Conservation (phyloP, 441 rosid genomes). For the Sinapis alba region DNA sequence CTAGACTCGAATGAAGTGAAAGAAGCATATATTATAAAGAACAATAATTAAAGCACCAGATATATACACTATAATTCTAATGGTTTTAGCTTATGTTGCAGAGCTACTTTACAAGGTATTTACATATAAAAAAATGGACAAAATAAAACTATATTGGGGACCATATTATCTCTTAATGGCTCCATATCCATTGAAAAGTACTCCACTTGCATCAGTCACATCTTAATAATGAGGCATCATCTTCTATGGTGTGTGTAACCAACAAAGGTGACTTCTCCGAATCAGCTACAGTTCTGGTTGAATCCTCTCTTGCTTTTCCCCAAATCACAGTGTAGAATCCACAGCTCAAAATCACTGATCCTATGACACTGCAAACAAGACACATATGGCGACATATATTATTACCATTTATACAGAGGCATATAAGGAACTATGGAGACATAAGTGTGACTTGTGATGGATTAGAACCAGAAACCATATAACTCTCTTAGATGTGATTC, state of each 20-base stretch:
- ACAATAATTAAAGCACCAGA: not conserved
- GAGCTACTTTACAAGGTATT: too few species aligned
- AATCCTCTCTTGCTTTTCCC: slow-evolving; percentile 38
- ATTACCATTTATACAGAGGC: not conserved
- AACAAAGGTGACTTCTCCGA: slow-evolving; percentile 7
- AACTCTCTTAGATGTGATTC: not conserved
- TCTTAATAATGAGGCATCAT: not conserved
- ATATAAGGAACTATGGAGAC: not conserved
- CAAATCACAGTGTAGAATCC: slow-evolving; percentile 40
- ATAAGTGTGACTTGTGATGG: not conserved
- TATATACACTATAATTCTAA: not conserved
- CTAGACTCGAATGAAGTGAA: not conserved
- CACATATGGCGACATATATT: not conserved
- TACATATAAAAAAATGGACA: not conserved
- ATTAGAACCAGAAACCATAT: not conserved
- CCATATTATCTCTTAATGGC: not conserved
- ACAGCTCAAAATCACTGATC: slow-evolving; percentile 33
- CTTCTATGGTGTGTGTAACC: not conserved
- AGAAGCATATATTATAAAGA: not conserved
- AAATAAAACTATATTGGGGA: not conserved
- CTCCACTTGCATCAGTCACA: not conserved
- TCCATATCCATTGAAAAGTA: not conserved
- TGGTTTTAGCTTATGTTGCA: too few species aligned
- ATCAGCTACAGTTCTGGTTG: not conserved
- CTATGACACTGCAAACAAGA: slow-evolving; percentile 30